Evolutionary conservation across 192 early-diverging fungal species (phyloP), one percentile per base, ranked within the genome.

Genomic region (Podila minutissima): DNA sequence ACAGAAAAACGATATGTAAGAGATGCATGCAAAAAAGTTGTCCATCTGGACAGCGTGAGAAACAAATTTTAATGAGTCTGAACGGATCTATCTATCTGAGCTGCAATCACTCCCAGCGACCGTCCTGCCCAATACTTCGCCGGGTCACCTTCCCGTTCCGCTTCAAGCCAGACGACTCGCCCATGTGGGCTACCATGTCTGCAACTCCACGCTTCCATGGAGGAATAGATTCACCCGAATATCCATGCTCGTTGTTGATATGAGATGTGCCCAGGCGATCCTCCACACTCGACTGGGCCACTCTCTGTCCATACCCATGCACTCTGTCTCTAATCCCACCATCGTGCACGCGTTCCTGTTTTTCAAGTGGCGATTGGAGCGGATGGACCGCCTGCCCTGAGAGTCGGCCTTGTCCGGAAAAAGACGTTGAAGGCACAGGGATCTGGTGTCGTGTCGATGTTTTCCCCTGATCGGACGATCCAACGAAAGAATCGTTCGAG

Each of bases 121-220:
- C 24, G 2, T 55, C 53, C 17, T 55, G 53, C 11, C 75, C 75
- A 50, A 68, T 51, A 32, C 69, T 78, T 17, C 75, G 57, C 2
- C 75, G 69, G 38, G 64, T 72, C 5, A 72, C 75, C 60, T 72
- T 78, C 1, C 69, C 69, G 6, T 69, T 69, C 8, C 69, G 33
- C 69, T 63, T 71, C 38, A 78, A 38, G 4, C 68, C 68, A 11
- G 69, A 66, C 11, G 49, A n/a, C 53, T 55, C 53, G 11, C 68
- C 50, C 28, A 11, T 0, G 37, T 19, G n/a, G 60, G 28, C 17
- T 17, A 11, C 10, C 33, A 33, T 10, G 17, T 53, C 59, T 6
- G 22, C 17, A 31, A 49, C 11, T 26, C n/a, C 51, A 53, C 37
- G n/a, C 41, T 35, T 26, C 32, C 46, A 60, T 26, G 17, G 58